Evolutionary conservation across 2,329 filamentous ascomycete species (phyloP).

Genomic region (Colletotrichum lupini): DNA sequence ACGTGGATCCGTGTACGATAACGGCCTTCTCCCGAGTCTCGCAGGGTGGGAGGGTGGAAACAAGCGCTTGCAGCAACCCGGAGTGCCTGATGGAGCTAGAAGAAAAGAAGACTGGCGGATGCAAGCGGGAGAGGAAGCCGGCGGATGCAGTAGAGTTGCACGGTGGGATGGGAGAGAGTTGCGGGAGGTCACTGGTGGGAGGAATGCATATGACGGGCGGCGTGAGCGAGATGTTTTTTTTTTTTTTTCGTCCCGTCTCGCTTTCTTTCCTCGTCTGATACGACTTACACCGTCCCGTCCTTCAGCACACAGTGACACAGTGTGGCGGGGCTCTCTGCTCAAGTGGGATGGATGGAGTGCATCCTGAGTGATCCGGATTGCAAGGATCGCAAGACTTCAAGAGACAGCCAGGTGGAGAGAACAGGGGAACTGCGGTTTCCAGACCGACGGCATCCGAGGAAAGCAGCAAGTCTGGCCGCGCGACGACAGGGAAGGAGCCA

Average conservation of each 20-base stretch:
- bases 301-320: conserved; percentile 20
- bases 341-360: background rate
- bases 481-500: conserved; percentile 2
- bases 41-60: background rate
- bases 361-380: background rate
- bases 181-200: conserved; percentile 13
- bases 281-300: conserved; percentile 29
- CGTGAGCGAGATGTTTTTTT: background rate
- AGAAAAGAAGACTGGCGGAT: conserved; percentile 27
- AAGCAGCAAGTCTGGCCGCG: conserved; percentile 9
- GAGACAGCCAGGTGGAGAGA: conserved; percentile 12
- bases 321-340: conserved; percentile 7
- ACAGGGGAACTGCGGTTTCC: conserved; percentile 23
- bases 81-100: conserved; percentile 25
- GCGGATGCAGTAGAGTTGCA: conserved; percentile 1
- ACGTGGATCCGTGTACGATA: conserved; percentile 34
- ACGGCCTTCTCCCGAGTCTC: conserved; percentile 11
- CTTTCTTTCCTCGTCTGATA: background rate
- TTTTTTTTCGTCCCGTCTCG: background rate
- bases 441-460: conserved; percentile 32
- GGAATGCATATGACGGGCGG: conserved; percentile 34
- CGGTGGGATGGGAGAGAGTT: background rate
- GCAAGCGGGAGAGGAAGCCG: conserved; percentile 28
- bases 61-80: conserved; percentile 32
- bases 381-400: background rate